Base-by-base conservation (phyloP, 2,329 filamentous ascomycete species). In the Verticillium dahliae region DNA sequence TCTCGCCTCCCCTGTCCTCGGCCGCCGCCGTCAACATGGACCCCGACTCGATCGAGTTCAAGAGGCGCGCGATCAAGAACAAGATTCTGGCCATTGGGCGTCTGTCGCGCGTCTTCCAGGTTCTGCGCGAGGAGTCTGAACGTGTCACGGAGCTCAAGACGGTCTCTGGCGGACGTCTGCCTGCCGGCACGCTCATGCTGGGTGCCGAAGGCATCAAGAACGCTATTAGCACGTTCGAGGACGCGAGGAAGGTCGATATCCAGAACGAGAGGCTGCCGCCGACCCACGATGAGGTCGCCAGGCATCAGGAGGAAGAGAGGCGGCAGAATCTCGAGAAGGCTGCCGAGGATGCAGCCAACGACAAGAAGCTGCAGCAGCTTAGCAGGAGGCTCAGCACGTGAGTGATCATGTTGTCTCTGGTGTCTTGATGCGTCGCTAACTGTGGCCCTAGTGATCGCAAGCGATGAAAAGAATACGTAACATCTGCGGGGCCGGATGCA, bases 201-300 rank as follows among this genome's bases (percentile, higher is more conserved):
- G 95, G 95, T 62, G 94, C 95, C 1, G 95, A 99, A 78, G 95
- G 95, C 62, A 97, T 98, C 81, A 99, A 98, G 82, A 93, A 97
- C 71, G 95, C 95, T 38, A 99, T 99, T 70, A 94, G 87, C 76
- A 96, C 87, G 69, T 99, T 99, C 68, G 95, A 99, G 74, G 95
- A 99, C 75, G 95, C 95, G 15, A 85, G 92, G 65, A 98, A 97
- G 81, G 93, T 99, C 57, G 95, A 99, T 78, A 72, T 98, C 65
- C 93, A 98, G 78, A 99, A 99, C 75, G 95, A 99, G 79, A 86
- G 92, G 65, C 81, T 99, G 66, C 95, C 95, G 58, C 95, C 95
- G 0, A 95, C 86, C 66, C 90, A 95, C 65, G 94, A 98, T 57
- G 95, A 99, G 76, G 93, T 98, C 22, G 84, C 88, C 66, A 88